Evolutionary conservation across 2,329 filamentous ascomycete genomes (phyloP).

Genomic region (Pseudogymnoascus destructans): DNA sequence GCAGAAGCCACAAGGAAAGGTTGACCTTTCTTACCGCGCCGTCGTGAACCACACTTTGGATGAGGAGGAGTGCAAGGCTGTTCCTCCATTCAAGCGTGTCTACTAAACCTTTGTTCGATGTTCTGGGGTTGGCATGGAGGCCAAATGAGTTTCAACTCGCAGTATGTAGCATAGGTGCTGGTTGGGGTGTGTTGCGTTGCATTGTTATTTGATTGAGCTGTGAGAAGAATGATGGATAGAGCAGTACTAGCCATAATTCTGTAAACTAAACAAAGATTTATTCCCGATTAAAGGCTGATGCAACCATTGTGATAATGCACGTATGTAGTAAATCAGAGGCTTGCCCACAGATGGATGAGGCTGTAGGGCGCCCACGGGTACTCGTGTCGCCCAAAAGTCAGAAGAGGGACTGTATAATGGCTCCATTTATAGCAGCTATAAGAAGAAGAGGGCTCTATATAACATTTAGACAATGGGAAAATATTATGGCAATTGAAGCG

Average conservation of each 20-base stretch:
- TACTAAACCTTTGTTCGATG: slow-evolving; percentile 41
- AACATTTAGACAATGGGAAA: background rate
- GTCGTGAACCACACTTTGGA: slow-evolving; percentile 78
- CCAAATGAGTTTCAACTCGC: slow-evolving; percentile 7
- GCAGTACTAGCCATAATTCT: slow-evolving; percentile 9
- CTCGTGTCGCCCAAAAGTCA: background rate
- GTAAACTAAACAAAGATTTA: slow-evolving; percentile 5
- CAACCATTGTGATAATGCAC: background rate
- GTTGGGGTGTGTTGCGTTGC: slow-evolving; percentile 8
- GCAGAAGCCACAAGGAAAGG: slow-evolving; percentile 88
- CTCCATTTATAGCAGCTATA: background rate
- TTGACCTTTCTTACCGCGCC: slow-evolving; percentile 73
- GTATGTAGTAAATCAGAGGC: background rate
- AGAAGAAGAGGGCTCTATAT: background rate
- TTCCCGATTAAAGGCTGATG: background rate
- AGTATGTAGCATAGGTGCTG: slow-evolving; percentile 10
- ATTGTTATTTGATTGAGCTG: background rate
- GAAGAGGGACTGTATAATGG: background rate
- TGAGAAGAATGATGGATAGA: slow-evolving; percentile 9
- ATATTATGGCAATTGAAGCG: background rate
- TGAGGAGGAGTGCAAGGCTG: slow-evolving; percentile 88
- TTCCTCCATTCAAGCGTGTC: slow-evolving; percentile 91
- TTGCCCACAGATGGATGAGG: background rate
- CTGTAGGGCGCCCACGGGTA: background rate
- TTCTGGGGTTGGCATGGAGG: slow-evolving; percentile 5